Conservation (phyloP, 768 basidiomycete species). For the Sistotremastrum niveocremeum region DNA sequence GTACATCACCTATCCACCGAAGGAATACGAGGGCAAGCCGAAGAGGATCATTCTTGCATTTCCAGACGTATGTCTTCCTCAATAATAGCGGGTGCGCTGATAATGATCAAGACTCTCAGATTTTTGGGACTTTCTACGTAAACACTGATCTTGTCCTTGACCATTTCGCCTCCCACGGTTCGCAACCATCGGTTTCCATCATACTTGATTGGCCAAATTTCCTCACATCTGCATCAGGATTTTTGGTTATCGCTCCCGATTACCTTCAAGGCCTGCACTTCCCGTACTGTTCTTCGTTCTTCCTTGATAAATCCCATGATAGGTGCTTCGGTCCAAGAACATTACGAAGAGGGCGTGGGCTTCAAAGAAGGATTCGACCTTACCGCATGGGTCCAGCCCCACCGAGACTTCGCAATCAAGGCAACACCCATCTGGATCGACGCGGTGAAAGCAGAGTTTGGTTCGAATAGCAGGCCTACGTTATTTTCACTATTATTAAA, state of each 20-base stretch:
- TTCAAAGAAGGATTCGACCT: conserved; percentile 19
- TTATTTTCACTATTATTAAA: conserved; percentile 1
- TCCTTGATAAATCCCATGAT: too few relatives aligned
- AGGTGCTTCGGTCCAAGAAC: conserved; percentile 27
- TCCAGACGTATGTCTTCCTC: conserved; percentile 32
- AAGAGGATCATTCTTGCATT: conserved; percentile 42
- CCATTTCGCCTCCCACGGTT: conserved; percentile 49
- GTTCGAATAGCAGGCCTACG: conserved; percentile 12
- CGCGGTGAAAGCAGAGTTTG: conserved; percentile 34
- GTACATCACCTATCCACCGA: conserved; percentile 38
- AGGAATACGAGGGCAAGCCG: conserved; percentile 9
- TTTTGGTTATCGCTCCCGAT: conserved; percentile 43
- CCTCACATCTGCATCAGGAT: conserved; percentile 24
- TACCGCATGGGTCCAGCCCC: conserved; percentile 27
- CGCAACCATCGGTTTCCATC: not conserved
- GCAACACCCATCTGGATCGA: conserved; percentile 38
- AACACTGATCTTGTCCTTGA: conserved; percentile 52
- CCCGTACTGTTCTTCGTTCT: too few relatives aligned
- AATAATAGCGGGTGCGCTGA: too few relatives aligned
- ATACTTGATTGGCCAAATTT: not conserved
- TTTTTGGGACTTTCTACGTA: conserved; percentile 35
- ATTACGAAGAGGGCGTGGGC: conserved; percentile 17
- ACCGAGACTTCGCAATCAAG: conserved; percentile 22
- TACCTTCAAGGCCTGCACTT: conserved; percentile 38
- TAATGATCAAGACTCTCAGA: too few relatives aligned